Percentiles rank a stretch among this genome's conserved stretches.
These are phyloP conservation scores for Penicillium sp. DNA, from an alignment of 2,329 filamentous ascomycete genomes.

Conservation along the genomic window DNA sequence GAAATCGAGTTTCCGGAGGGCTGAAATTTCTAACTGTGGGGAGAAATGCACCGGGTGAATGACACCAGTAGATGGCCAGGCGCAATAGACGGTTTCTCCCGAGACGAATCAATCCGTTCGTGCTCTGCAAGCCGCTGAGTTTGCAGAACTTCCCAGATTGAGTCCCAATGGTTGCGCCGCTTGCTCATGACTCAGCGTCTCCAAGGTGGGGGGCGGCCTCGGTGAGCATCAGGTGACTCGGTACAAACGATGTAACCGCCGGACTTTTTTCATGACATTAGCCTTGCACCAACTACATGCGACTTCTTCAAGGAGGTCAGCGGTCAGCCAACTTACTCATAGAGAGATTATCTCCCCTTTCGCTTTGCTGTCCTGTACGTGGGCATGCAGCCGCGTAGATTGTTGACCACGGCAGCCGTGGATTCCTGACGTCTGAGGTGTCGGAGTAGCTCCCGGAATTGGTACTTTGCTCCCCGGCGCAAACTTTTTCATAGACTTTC, in stretches of 20 bases:
- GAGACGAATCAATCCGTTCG: constrained; percentile 1
- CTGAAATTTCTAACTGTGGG: constrained; percentile 3
- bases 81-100: constrained; percentile 1
- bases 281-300: no score
- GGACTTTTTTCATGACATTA: not conserved
- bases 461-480: not conserved
- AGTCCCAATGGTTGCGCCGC: constrained; percentile 1
- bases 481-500: not conserved
- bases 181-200: constrained; percentile 14
- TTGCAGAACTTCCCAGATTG: constrained; percentile 13
- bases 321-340: no score
- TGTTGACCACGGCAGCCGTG: no score
- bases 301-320: no score
- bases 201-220: no score
- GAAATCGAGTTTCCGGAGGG: constrained; percentile 12
- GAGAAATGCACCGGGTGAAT: not conserved
- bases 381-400: no score
- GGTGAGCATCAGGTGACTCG: constrained; percentile 3
- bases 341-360: no score
- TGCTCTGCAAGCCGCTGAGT: constrained; percentile 11
- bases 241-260: not conserved
- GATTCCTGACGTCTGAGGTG: no score
- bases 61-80: not conserved
- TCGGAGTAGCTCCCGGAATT: no score
- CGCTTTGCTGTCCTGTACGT: no score